phyloP scores from a whole-genome alignment of 139 green algal genomes.

The Tetraselmis striata region DNA sequence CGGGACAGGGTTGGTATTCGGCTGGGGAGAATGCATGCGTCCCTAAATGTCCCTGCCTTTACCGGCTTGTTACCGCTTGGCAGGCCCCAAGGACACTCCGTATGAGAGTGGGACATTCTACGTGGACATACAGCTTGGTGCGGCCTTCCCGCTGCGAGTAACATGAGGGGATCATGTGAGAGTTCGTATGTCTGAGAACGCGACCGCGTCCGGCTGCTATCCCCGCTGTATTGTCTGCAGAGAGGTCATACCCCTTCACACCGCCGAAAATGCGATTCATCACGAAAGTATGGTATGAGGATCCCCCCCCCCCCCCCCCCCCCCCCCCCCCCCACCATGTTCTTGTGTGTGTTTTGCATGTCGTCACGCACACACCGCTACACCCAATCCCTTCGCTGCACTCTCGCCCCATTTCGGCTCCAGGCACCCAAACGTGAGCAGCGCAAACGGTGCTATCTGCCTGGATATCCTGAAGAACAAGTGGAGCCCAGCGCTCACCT shows the following conservation, averaged over 20 bases:
- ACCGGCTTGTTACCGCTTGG: too few species aligned
- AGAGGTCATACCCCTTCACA: conserved; percentile 39
- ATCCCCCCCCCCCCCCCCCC: too few species aligned
- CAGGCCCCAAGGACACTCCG: conserved; percentile 26
- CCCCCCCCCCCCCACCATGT: too few species aligned
- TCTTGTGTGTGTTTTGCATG: not conserved
- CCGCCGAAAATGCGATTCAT: conserved; percentile 53
- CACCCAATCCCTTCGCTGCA: too few species aligned
- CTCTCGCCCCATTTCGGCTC: too few species aligned
- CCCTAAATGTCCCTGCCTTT: too few species aligned
- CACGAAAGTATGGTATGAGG: conserved; percentile 38
- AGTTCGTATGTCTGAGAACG: too few species aligned
- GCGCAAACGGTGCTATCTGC: conserved; percentile 45
- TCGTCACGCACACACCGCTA: too few species aligned
- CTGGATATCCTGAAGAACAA: conserved; percentile 54
- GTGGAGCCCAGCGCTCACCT: conserved; percentile 41
- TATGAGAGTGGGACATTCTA: conserved; percentile 44
- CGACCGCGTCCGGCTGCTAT: too few species aligned
- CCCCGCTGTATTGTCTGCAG: not conserved
- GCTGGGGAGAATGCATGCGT: too few species aligned
- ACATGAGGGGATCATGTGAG: not conserved
- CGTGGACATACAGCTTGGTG: conserved; percentile 1
- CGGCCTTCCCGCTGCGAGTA: not conserved
- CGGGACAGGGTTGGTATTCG: too few species aligned
- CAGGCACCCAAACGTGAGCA: conserved; percentile 45